phyloP scores from a whole-genome alignment of 371 early-diverging fungal genomes.

The Mucor lusitanicus region DNA sequence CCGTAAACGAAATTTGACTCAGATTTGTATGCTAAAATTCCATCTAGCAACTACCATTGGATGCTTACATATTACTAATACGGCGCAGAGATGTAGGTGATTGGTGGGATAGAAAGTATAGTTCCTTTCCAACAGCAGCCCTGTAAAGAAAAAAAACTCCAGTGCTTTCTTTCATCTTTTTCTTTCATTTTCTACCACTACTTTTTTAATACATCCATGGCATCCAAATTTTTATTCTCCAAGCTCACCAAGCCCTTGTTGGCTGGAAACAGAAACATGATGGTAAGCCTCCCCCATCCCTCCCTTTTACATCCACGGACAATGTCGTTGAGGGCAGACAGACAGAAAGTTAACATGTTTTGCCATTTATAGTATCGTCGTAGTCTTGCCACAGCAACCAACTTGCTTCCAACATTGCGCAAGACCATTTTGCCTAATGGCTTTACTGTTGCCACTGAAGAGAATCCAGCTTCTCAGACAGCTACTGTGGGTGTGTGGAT shows the following conservation, averaged over 20 bases:
- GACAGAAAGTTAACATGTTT: not conserved
- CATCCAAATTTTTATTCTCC: constrained; percentile 17
- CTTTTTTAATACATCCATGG: constrained; percentile 3
- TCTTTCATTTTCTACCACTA: not conserved
- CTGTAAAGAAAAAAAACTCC: constrained; percentile 11
- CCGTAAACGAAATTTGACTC: not conserved
- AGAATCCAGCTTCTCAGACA: constrained; percentile 89
- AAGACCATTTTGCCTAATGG: constrained; percentile 90
- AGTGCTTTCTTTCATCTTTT: not conserved
- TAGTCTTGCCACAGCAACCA: constrained; percentile 56
- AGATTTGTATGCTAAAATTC: not conserved
- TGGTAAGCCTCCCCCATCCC: too few species aligned
- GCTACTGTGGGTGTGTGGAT: constrained; percentile 99
- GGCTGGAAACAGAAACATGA: not conserved
- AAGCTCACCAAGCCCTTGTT: constrained; percentile 19
- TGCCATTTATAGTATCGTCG: constrained; percentile 46
- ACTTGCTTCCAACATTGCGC: constrained; percentile 63
- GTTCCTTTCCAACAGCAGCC: not conserved
- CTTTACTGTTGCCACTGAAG: constrained; percentile 93
- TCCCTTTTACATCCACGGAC: too few species aligned
- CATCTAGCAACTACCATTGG: too few species aligned
- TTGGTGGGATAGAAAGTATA: too few species aligned
- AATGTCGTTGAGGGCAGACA: not conserved
- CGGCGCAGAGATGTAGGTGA: too few species aligned
- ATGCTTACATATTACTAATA: too few species aligned